Base-by-base conservation (phyloP, 2,329 filamentous ascomycete genomes). In the Epichloe aotearoae region DNA sequence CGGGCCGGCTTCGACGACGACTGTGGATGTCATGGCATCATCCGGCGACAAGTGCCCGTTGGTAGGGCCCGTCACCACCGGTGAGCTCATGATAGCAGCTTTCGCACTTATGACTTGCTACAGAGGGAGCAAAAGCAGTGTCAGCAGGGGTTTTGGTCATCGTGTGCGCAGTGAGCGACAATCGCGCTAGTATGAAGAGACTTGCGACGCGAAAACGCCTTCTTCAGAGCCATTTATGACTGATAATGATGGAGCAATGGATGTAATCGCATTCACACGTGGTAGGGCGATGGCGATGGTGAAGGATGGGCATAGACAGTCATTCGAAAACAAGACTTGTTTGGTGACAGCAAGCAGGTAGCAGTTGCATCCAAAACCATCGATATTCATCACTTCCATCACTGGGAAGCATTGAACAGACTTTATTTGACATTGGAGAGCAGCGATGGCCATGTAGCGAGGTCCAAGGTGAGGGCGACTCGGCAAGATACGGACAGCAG, bases 31-130 rank as follows among this genome's bases (percentile, higher is more conserved):
- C 53, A 63, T 67, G 58, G 73, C 69, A 58, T 73, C 71, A 56
- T 73, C 68, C 59, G 79, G 75, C 63, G 79, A 78, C 60, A 73
- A 64, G 67, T 83, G 77, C 63, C 84, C 84, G 69, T 88, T 86
- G 62, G 77, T 74, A 63, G 80, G 73, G 69, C 79, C 75, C 58
- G 71, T 69, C 68, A 81, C 73, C 61, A 76, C 73, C 64, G 79
- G 76, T 69, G 75, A 75, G 71, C 79, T 79, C 73, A 84, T 80
- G 64, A 73, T 77, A 71, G 74, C 75, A 68, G 74, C 73, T 71
- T 78, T 76, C 69, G 74, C 71, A 73, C 76, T 74, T 64, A 75
- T 77, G 80, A 75, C 75, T 61, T 64, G 61, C 64, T 69, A 53
- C 50, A 58, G 58, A 62, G 62, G 57, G 60, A 61, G 59, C 57